Base-by-base conservation (phyloP, 2,329 filamentous ascomycete genomes). In the Alternaria postmessia region DNA sequence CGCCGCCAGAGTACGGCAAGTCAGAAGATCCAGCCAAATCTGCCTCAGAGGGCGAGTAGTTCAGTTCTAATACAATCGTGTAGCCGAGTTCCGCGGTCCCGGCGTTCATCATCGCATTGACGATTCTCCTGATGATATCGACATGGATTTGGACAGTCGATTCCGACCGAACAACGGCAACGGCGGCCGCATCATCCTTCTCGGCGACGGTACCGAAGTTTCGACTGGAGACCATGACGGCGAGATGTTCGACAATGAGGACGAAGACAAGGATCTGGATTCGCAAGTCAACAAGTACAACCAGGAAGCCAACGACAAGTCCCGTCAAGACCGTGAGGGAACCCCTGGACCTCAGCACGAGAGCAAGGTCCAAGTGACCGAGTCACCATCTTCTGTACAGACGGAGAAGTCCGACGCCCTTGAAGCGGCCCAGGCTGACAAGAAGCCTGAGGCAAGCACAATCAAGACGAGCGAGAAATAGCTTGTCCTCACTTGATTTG, bases 1-100 rank as follows among this genome's bases (percentile, higher is more conserved):
- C 95, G 80, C 95, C 95, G 82, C 95, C 94, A 76, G 95, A 99
- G 89, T 99, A 98, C 85, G 95, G 95, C 94, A 94, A 90, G 93
- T 88, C 83, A 83, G 79, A 76, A 77, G 71, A 76, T 66, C 71
- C 74, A 70, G 63, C 66, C 70, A 70, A 71, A 73, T 76, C 75
- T 75, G 66, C 68, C 64, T 65, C 66, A 54, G 62, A 72, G 68
- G 73, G 66, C 69, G 64, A 71, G 57, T 77, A 76, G 74, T 71
- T 68, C 69, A 68, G 66, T 60, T 78, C 73, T 79, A 75, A 78
- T 76, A 68, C 41, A 73, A 66, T 61, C 54, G 49, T 74, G 66
- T 73, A 84, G 82, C 82, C 71, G 82, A 84, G 70, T 83, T 83
- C 73, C 79, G 82, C 70, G 82, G 82, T 66, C 82, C 82, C 48